phyloP scores from a whole-genome alignment of 78 protist genomes.

The Protostelium mycophagum region DNA sequence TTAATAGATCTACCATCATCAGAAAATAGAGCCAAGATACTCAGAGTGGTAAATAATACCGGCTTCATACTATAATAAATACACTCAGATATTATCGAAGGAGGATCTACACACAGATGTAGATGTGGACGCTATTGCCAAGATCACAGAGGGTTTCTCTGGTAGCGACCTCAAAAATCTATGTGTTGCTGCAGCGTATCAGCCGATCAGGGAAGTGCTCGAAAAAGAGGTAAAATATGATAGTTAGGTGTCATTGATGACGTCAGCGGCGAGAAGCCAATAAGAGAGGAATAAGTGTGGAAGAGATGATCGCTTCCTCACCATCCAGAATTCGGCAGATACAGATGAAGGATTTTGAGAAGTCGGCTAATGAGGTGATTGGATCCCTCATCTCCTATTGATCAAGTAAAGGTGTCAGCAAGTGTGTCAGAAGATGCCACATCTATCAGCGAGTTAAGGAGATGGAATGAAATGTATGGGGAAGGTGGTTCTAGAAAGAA shows the following conservation, averaged over 20 bases:
- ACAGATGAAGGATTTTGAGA: conserved; percentile 6
- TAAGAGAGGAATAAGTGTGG: not conserved
- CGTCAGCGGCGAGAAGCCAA: not conserved
- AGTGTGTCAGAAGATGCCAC: conserved; percentile 16
- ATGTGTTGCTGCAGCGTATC: conserved; percentile 51
- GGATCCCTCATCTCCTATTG: not conserved
- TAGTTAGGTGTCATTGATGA: not conserved
- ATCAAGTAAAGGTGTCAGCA: conserved; percentile 11
- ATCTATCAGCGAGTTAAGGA: conserved; percentile 19
- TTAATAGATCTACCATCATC: conserved; percentile 62
- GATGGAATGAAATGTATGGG: conserved; percentile 49
- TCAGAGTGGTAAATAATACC: conserved; percentile 7
- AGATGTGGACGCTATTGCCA: conserved; percentile 15
- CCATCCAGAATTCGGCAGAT: not conserved
- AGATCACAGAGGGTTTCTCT: conserved; percentile 20
- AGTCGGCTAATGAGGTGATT: conserved; percentile 16
- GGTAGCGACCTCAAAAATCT: conserved; percentile 33
- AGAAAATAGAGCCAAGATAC: conserved; percentile 33
- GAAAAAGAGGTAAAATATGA: not conserved
- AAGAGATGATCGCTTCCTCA: not conserved
- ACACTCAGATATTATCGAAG: not conserved
- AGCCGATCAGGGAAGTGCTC: conserved; percentile 32
- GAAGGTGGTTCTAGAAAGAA: conserved; percentile 10
- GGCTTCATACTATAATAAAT: not conserved
- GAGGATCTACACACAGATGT: not conserved